Base-by-base conservation (phyloP, 441 rosid genomes). In the Isatis lusitanica region DNA sequence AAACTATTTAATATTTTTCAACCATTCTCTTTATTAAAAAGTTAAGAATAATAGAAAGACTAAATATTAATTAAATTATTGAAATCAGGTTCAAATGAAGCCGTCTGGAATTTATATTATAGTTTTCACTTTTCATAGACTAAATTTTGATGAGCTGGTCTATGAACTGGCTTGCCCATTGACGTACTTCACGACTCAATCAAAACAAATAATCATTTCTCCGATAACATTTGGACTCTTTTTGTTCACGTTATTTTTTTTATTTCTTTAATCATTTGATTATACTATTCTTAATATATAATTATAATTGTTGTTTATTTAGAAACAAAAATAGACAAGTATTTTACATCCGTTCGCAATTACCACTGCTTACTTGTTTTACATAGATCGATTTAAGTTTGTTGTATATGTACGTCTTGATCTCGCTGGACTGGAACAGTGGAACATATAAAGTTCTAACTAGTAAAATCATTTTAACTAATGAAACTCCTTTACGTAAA, bases 111-210 rank as follows among this genome's bases (percentile, higher is more conserved):
- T 33, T 61, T 35, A 70, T 6, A 46, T 17, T 69, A 36, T 69
- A 36, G 12, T 69, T 63, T 56, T 11, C 46, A 8, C 36, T 53
- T 62, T 55, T 30, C 44, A n/a, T 33, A 51, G 28, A 71, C 73
- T 58, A 66, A 65, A 21, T 15, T 46, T 77, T 35, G 50, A 53
- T 77, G 75, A 77, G 80, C 76, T 77, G 76, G 57, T 65, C 10
- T 59, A 48, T 77, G 76, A 66, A 71, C 80, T 66, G 76, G 76
- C 76, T 65, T 64, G 7, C 51, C 38, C 71, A 70, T 63, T 70
- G 67, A 64, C 58, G 66, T 69, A 46, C 67, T 70, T 63, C 61
- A 69, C 33, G 68, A 58, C 80, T 70, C 67, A 39, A 64, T 58
- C 68, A 70, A 58, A 76, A 31, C 43, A 62, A 48, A 35, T 50